These are phyloP conservation scores for Fusarium cicatricum DNA, from an alignment of 2,329 filamentous ascomycete species.

Conservation along the genomic window DNA sequence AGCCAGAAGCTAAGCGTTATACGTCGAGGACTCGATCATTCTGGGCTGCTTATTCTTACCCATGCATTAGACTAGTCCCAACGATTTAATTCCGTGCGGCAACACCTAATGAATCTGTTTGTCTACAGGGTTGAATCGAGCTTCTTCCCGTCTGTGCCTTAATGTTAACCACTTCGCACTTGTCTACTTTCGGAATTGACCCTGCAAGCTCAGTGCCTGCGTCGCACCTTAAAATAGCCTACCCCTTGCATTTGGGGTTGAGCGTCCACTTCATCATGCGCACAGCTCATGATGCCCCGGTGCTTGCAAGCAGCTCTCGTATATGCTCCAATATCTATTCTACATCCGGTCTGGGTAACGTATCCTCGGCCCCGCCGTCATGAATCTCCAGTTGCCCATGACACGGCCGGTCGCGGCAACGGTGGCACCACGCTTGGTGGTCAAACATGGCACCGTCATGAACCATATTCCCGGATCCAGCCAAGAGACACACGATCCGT, in stretches of 20 bases:
- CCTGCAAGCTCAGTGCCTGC: background rate
- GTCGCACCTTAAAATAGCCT: slow-evolving; percentile 29
- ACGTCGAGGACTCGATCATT: background rate
- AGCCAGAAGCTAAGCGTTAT: background rate
- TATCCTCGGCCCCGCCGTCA: background rate
- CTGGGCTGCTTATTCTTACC: too few species aligned
- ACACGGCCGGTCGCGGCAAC: slow-evolving; percentile 3
- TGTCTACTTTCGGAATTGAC: slow-evolving; percentile 2
- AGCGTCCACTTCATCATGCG: background rate
- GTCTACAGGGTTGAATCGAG: too few species aligned
- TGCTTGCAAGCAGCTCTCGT: too few species aligned
- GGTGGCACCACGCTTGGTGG: slow-evolving; percentile 16
- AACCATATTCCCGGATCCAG: slow-evolving; percentile 30
- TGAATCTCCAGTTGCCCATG: slow-evolving; percentile 1
- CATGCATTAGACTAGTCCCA: too few species aligned
- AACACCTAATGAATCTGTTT: background rate
- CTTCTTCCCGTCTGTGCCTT: background rate
- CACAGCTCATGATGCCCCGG: background rate
- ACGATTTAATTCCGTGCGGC: background rate
- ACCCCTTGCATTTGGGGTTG: background rate
- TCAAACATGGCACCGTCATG: slow-evolving; percentile 26
- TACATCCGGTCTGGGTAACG: background rate
- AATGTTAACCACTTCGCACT: background rate
- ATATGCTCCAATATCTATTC: too few species aligned
- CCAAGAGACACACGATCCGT: slow-evolving; percentile 3